Evolutionary conservation across 1,284 basidiomycete species (phyloP), one percentile per base, ranked within the genome.

Genomic region (Ustilago trichophora): DNA sequence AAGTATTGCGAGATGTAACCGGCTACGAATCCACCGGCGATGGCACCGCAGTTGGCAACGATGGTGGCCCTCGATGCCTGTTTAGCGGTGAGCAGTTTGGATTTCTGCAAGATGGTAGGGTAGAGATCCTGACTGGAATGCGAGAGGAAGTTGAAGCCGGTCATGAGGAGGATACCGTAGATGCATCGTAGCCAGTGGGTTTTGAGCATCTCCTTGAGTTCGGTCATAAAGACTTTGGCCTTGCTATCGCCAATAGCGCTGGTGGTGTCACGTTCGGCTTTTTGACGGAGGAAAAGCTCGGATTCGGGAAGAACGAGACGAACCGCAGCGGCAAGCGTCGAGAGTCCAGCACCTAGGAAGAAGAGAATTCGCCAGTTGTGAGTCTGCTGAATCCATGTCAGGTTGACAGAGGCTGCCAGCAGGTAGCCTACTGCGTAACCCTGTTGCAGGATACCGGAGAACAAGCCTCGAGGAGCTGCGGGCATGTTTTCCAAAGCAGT

Each of bases 401-500:
- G 85, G 78, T 93, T 92, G 82, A 93, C 87, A 24, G 89, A 87
- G 0, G 90, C 87, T 0, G 88, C 82, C 27, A 85, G 69, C 24
- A 85, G 80, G 72, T 85, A 84, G 15, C 83, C 83, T 37, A 78
- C 55, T 19, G 90, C 89, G 67, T 92, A 92, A 3, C 90, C 91
- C 80, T 93, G 87, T 72, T 93, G 92, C 4, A 93, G 80, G 52
- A 97, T 84, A 32, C 95, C 95, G 15, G 88, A 90, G 15, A 88
- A 89, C 3, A 97, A 83, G 32, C 95, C 95, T 80, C 95, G 89
- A 3, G 88, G 86, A 63, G 91, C 90, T 24, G 90, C 87, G 0
- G 94, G 93, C 21, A 97, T 86, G 81, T 92, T 93, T 81, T 97
- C 95, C 12, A 98, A 87, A 0, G 90, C 89, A 0, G 48, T 59